Evolutionary conservation across 768 basidiomycete genomes (phyloP).

Genomic region (Auriculariales sp.): DNA sequence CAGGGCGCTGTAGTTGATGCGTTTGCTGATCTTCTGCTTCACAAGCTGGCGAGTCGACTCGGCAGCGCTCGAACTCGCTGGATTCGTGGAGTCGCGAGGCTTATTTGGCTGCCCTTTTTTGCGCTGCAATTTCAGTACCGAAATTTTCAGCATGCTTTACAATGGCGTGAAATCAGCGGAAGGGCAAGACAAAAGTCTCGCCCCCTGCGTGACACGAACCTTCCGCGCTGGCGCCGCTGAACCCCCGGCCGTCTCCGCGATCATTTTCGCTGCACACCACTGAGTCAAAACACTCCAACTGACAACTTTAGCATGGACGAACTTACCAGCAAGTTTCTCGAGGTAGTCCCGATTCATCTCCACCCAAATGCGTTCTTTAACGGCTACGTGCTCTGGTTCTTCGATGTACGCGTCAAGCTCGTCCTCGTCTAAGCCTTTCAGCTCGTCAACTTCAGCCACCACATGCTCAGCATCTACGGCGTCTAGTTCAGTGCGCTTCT

Average conservation of each 20-base stretch:
- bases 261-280: slow-evolving; percentile 35
- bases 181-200: slow-evolving; percentile 1
- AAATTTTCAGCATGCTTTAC: slow-evolving; percentile 11
- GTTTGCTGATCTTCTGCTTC: slow-evolving; percentile 75
- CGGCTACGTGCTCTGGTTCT: slow-evolving; percentile 56
- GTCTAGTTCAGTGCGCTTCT: slow-evolving; percentile 33
- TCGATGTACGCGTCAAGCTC: slow-evolving; percentile 68
- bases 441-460: slow-evolving; percentile 37
- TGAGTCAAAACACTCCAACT: slow-evolving; percentile 25
- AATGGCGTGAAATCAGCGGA: slow-evolving; percentile 3
- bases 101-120: slow-evolving; percentile 35
- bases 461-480: slow-evolving; percentile 46
- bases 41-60: slow-evolving; percentile 66
- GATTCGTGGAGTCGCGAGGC: slow-evolving; percentile 63
- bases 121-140: slow-evolving; percentile 37
- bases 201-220: slow-evolving; percentile 42
- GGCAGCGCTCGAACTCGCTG: slow-evolving; percentile 53
- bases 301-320: not conserved
- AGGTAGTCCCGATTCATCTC: slow-evolving; percentile 86
- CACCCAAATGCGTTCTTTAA: slow-evolving; percentile 89
- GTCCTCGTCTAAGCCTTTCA: slow-evolving; percentile 75
- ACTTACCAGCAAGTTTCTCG: slow-evolving; percentile 70
- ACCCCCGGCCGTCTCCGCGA: slow-evolving; percentile 19
- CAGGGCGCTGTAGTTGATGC: slow-evolving; percentile 87
- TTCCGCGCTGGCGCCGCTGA: slow-evolving; percentile 48